phyloP scores from a whole-genome alignment of 768 basidiomycete species.

The Inosperma sp. region DNA sequence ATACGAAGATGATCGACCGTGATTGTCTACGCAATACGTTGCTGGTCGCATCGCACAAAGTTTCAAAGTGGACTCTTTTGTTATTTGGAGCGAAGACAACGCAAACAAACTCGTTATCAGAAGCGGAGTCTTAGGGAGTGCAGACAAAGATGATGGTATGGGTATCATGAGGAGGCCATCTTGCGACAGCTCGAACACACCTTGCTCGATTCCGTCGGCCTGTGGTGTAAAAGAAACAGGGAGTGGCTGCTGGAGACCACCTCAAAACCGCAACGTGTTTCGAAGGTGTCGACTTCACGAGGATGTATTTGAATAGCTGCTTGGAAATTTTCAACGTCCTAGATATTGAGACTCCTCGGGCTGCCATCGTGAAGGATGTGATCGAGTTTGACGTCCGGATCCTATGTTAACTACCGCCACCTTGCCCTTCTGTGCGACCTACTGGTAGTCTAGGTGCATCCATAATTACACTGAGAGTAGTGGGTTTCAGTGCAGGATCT shows the following conservation, averaged over 20 bases:
- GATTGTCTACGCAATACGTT: constrained; percentile 93
- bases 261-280: constrained; percentile 92
- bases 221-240: constrained; percentile 85
- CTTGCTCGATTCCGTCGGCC: constrained; percentile 92
- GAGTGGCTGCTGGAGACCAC: constrained; percentile 98
- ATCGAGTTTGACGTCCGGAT: constrained; percentile 99
- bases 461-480: too few relatives aligned
- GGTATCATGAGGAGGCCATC: constrained; percentile 85
- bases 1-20: constrained; percentile 95
- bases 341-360: constrained; percentile 95
- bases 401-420: constrained; percentile 98
- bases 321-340: constrained; percentile 91
- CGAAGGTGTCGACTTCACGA: constrained; percentile 87
- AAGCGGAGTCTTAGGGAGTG: constrained; percentile 66
- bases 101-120: constrained; percentile 93
- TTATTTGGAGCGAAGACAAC: constrained; percentile 98
- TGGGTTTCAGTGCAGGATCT: too few relatives aligned
- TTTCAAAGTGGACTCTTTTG: too few relatives aligned
- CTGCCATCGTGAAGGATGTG: constrained; percentile 92
- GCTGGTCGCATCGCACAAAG: too few relatives aligned
- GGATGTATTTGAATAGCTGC: constrained; percentile 96
- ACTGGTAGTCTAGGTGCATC: too few relatives aligned
- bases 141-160: constrained; percentile 77
- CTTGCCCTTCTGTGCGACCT: constrained; percentile 94
- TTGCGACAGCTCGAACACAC: too few relatives aligned